Evolutionary conservation across 2,329 filamentous ascomycete genomes (phyloP).

Genomic region (Fusarium temperatum): DNA sequence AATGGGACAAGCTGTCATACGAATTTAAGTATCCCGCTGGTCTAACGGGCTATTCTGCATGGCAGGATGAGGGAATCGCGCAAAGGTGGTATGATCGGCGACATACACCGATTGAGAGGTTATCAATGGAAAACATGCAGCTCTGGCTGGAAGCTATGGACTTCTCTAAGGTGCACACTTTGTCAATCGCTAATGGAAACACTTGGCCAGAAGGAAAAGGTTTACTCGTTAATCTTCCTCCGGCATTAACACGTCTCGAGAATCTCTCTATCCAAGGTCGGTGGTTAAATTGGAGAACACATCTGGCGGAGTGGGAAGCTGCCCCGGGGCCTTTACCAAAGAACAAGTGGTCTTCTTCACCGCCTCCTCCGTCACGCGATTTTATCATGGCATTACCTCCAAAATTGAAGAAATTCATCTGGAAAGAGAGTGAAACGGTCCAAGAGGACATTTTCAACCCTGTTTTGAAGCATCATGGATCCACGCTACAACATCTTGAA

Average conservation of each 20-base stretch:
- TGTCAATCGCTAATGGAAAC: background rate
- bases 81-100: conserved; percentile 3
- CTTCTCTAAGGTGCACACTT: conserved; percentile 17
- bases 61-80: background rate
- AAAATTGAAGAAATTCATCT: background rate
- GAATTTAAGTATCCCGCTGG: background rate
- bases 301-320: background rate
- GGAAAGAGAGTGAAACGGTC: background rate
- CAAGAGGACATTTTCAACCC: background rate
- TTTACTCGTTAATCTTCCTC: background rate
- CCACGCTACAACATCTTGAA: background rate
- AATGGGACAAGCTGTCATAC: background rate
- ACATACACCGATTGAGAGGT: background rate
- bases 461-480: conserved; percentile 8
- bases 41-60: rapidly evolving
- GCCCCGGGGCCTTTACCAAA: background rate
- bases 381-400: background rate
- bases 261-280: background rate
- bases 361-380: background rate
- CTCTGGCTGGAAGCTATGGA: conserved; percentile 29
- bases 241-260: background rate
- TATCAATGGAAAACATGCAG: conserved; percentile 11
- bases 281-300: conserved; percentile 2
- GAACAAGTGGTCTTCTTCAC: background rate
- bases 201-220: background rate